Base-by-base conservation (phyloP, 2,329 filamentous ascomycete species). In the Huntiella decipiens region DNA sequence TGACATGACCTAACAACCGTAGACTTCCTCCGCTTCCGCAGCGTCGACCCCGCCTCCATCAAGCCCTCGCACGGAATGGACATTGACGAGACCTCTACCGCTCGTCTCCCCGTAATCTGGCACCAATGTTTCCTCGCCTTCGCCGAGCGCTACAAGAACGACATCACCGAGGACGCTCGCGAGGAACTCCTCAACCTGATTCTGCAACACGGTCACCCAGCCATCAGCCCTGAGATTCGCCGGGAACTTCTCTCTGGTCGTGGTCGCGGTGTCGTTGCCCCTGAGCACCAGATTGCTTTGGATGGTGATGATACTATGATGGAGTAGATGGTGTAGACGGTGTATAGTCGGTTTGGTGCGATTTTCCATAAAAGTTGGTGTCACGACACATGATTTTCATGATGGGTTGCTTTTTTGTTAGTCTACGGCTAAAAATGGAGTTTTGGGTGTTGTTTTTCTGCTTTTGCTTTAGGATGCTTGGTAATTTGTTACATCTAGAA, bases 291-390 rank as follows among this genome's bases (percentile, higher is more conserved):
- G 53, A 65, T 62, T 52, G 65, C 58, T 17, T 64, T 73, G 54
- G 77, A 85, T 54, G 87, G 82, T 7, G 84, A 96, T 59, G 88
- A 96, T 65, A 94, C 86, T 12, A 95, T 95, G 85, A 67, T 86
- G 56, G 37, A 41, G 38, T 48, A 48, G 17, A 37, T 5, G 38
- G 13, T 15, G 31, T 28, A 22, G 17, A 36, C 16, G 28, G 36
- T 1, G 22, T 28, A 28, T 6, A 28, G 22, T 28, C 6, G 6
- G 22, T 28, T 28, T 8, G 22, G 22, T 39, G 22, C 16, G 45
- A 32, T 49, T 48, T 32, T 37, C 44, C 38, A 28, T 11, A 49
- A 48, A 48, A 45, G 32, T 43, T 45, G 32, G 45, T 43, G 47
- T 22, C 45, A 49, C 37, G 47, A 31, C 47, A 49, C 38, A 45